A percentile compares a stretch with the other conserved stretches of the same genome.
Evolutionary conservation across 371 early-diverging fungal genomes (phyloP).

Genomic region (Mucor plumbeus): DNA sequence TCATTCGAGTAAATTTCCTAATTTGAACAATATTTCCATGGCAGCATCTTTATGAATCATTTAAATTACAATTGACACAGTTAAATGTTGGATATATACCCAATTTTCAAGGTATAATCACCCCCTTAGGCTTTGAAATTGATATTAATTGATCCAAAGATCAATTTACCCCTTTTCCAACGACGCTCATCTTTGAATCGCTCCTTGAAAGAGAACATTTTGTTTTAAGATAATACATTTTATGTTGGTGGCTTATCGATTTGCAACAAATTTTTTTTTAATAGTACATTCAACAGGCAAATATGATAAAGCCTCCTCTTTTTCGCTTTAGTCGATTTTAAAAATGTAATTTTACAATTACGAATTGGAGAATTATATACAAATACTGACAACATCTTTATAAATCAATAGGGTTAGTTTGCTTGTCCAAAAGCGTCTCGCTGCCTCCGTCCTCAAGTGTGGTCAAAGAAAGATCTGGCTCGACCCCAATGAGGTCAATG

Average conservation of each 20-base stretch:
- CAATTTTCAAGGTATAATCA: no score
- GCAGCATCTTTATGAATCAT: no score
- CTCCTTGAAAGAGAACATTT: background rate
- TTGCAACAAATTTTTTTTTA: slow-evolving; percentile 10
- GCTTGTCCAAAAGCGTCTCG: slow-evolving; percentile 94
- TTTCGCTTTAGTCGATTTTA: slow-evolving; percentile 22
- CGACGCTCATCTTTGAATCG: background rate
- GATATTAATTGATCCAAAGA: background rate
- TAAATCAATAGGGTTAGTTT: slow-evolving; percentile 73
- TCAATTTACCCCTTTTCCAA: background rate
- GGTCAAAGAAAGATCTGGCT: slow-evolving; percentile 99
- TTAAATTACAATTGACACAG: no score
- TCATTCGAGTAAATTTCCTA: no score
- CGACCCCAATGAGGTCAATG: slow-evolving; percentile 97
- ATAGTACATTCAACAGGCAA: background rate
- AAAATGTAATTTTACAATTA: slow-evolving; percentile 8
- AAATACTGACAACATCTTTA: background rate
- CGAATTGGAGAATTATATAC: background rate
- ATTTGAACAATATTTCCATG: no score
- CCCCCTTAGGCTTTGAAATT: no score
- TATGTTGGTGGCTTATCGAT: slow-evolving; percentile 10
- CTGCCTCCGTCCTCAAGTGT: slow-evolving; percentile 98
- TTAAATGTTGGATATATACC: no score
- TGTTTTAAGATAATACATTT: background rate
- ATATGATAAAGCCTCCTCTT: slow-evolving; percentile 13